Evolutionary conservation across 495 filamentous ascomycete genomes (phyloP).

Genomic region (Penicillium maclennaniae): DNA sequence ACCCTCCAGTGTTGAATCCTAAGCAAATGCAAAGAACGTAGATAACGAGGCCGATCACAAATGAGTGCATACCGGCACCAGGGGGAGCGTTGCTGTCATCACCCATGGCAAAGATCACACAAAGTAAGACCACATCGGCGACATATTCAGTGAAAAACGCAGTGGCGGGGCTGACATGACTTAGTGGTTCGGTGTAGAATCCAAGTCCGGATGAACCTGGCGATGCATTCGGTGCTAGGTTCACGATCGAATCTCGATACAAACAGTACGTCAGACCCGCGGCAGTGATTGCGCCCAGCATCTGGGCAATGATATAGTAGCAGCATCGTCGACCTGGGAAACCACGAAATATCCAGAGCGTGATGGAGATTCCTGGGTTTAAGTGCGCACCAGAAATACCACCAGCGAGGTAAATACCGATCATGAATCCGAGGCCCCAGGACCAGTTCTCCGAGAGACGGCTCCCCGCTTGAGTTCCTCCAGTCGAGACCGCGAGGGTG

Average conservation of each 20-base stretch:
- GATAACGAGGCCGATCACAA: constrained; percentile 19
- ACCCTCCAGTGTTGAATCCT: constrained; percentile 25
- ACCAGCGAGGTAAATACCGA: constrained; percentile 16
- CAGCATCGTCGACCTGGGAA: constrained; percentile 14
- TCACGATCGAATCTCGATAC: constrained; percentile 15
- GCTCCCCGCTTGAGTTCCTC: constrained; percentile 4
- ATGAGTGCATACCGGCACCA: constrained; percentile 25
- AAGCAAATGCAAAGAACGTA: constrained; percentile 15
- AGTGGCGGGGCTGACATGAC: constrained; percentile 43
- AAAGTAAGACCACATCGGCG: constrained; percentile 17
- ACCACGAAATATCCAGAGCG: constrained; percentile 14
- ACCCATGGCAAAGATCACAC: constrained; percentile 21
- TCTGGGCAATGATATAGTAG: constrained; percentile 12
- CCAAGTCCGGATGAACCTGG: constrained; percentile 35
- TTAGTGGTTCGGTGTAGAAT: constrained; percentile 51
- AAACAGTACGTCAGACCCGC: constrained; percentile 16
- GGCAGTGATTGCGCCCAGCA: constrained; percentile 13
- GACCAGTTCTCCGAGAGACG: constrained; percentile 8
- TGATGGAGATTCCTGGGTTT: constrained; percentile 16
- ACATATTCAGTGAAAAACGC: constrained; percentile 38
- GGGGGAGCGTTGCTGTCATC: constrained; percentile 23
- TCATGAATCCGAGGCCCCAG: constrained; percentile 21
- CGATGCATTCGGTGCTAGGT: constrained; percentile 1
- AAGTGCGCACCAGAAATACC: constrained; percentile 18
- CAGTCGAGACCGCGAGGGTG: constrained; percentile 14